phyloP scores from a whole-genome alignment of 2,329 filamentous ascomycete species.

The Dothistroma septosporum region DNA sequence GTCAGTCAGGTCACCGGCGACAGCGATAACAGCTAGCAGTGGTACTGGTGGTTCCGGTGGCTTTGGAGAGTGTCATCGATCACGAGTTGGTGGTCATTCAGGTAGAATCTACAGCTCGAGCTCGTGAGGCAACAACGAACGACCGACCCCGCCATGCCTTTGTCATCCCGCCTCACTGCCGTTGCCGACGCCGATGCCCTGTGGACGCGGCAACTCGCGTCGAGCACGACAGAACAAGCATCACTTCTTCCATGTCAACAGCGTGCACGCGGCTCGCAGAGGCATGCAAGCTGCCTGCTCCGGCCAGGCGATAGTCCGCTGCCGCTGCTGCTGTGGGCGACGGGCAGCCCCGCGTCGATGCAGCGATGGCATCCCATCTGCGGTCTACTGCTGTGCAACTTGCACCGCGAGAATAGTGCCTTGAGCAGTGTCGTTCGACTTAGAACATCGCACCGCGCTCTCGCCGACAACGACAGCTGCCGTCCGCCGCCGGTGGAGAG shows the following conservation, averaged over 20 bases:
- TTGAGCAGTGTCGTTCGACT: no score
- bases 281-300: no score
- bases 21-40: neutral
- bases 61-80: neutral
- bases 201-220: neutral
- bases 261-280: no score
- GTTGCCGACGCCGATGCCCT: neutral
- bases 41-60: neutral
- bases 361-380: no score
- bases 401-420: no score
- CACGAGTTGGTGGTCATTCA: neutral
- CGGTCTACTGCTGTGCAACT: no score
- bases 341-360: no score
- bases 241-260: neutral
- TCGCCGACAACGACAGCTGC: no score
- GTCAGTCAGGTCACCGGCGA: neutral
- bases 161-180: neutral
- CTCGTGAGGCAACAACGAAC: neutral
- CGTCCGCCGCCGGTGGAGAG: neutral
- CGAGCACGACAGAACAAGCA: neutral
- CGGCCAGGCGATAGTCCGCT: no score
- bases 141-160: neutral
- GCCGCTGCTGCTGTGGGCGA: no score
- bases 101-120: no score
- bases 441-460: no score